phyloP scores from a whole-genome alignment of 768 basidiomycete genomes.

The Boletales sp. region DNA sequence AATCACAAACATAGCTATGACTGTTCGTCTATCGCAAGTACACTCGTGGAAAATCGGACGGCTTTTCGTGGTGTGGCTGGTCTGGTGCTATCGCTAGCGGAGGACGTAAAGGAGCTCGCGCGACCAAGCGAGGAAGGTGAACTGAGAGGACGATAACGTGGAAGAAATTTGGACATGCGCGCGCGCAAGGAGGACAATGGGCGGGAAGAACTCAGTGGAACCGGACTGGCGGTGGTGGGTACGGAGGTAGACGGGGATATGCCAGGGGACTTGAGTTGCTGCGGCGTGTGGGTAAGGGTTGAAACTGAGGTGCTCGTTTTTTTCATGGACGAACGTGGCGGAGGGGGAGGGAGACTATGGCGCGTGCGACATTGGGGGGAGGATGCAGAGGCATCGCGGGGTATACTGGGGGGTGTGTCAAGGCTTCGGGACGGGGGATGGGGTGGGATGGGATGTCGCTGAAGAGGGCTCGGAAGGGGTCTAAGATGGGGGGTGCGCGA shows the following conservation, averaged over 20 bases:
- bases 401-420: conserved; percentile 24
- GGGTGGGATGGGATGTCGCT: conserved; percentile 16
- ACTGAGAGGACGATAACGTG: conserved; percentile 39
- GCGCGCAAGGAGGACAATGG: conserved; percentile 40
- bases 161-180: conserved; percentile 52
- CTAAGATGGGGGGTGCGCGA: conserved; percentile 74
- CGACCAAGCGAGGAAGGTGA: conserved; percentile 32
- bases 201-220: conserved; percentile 23
- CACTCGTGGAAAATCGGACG: conserved; percentile 56
- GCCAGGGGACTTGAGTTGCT: conserved; percentile 11
- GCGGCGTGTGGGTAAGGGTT: conserved; percentile 20
- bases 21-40: conserved; percentile 28
- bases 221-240: conserved; percentile 31
- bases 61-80: conserved; percentile 52
- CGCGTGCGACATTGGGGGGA: conserved; percentile 18
- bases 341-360: conserved; percentile 49
- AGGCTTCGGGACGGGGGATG: conserved; percentile 16
- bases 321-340: conserved; percentile 64
- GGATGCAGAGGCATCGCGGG: conserved; percentile 16
- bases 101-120: conserved; percentile 30
- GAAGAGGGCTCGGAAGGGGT: conserved; percentile 26
- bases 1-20: conserved; percentile 7
- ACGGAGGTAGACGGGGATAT: conserved; percentile 32
- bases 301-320: conserved; percentile 35
- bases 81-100: conserved; percentile 34